Conservation (phyloP, 352 stramenopile species). For the Globisporangium cederbergense region DNA sequence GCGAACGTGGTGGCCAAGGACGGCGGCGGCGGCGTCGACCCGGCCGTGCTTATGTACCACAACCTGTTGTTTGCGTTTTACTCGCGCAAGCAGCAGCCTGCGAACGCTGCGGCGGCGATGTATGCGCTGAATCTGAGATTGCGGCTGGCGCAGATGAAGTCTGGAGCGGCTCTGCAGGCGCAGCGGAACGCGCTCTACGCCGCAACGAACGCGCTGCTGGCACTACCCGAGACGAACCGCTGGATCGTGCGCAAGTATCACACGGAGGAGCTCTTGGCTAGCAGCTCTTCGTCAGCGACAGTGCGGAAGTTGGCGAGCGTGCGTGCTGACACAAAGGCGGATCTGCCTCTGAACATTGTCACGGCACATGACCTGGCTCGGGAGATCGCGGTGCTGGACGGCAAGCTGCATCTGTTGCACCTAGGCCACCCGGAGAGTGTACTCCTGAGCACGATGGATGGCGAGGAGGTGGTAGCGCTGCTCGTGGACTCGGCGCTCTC, state of each 20-base stretch:
- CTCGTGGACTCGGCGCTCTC: slow-evolving; percentile 37
- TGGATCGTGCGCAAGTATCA: slow-evolving; percentile 77
- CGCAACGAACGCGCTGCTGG: slow-evolving; percentile 39
- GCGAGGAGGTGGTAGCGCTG: slow-evolving; percentile 49
- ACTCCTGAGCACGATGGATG: slow-evolving; percentile 55
- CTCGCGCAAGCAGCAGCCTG: slow-evolving; percentile 53
- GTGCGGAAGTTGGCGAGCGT: slow-evolving; percentile 9
- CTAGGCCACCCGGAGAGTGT: slow-evolving; percentile 54
- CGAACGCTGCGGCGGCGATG: slow-evolving; percentile 58
- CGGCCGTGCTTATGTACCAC: slow-evolving; percentile 49
- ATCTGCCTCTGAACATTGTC: slow-evolving; percentile 44
- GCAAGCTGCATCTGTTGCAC: slow-evolving; percentile 53
- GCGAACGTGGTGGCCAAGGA: slow-evolving; percentile 42
- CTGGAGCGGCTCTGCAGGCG: slow-evolving; percentile 33
- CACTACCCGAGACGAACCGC: slow-evolving; percentile 38
- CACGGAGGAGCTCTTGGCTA: slow-evolving; percentile 40
- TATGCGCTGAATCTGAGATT: slow-evolving; percentile 54
- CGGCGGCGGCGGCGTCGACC: slow-evolving; percentile 30
- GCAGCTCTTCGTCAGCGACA: slow-evolving; percentile 3
- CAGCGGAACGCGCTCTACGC: slow-evolving; percentile 66
- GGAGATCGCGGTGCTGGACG: slow-evolving; percentile 56
- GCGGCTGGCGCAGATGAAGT: slow-evolving; percentile 35
- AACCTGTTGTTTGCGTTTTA: slow-evolving; percentile 75
- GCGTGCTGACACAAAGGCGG: slow-evolving; percentile 2
- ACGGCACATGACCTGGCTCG: slow-evolving; percentile 58